Evolutionary conservation across 306 rosid genomes (phyloP), one percentile per base, ranked within the genome.

Genomic region (Canavalia gladiata): DNA sequence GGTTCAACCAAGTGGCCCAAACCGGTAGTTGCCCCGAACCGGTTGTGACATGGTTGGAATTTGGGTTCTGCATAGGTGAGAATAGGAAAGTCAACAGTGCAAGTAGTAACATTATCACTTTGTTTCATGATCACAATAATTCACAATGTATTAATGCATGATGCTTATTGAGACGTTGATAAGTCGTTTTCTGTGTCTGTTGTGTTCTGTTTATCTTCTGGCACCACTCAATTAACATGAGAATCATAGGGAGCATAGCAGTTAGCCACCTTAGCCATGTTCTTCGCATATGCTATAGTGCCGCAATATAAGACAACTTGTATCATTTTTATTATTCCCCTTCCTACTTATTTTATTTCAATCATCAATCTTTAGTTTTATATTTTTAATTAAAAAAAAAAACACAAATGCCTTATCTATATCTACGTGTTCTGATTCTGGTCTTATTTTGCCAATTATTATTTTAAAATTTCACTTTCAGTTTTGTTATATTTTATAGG

Each of bases 51-150:
- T 86, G 91, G 90, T 82, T 93, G 2, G 87, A 82, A 50, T 91
- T 94, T 82, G 90, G 87, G 57, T 84, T 85, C 59, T 94, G 98
- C 67, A 81, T 92, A 68, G 97, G 98, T 94, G 82, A 90, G 98
- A 79, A 88, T 75, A 8, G 68, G 34, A 69, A 69, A 69, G 7
- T 30, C 41, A 37, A 37, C 41, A 37, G 75, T 76, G 68, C 64
- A 52, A 68, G 34, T 52, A 75, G 1, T 18, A 52, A 39, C 52
- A 41, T 12, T 8, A 68, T 57, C 69, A 58, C 50, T 69, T 58
- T 59, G 68, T 49, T 79, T 69, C 73, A 80, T 45, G 46, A 62
- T 56, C 66, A 58, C 42, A 68, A 79, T 54, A 67, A 77, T 56
- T 45, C 50, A 65, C 8, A 12, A 51, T 62, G 46, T 65, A 57